Percentiles rank a stretch among this genome's conserved stretches.
phyloP scores from a whole-genome alignment of 305 asterid species.

The Solanum hybrid region DNA sequence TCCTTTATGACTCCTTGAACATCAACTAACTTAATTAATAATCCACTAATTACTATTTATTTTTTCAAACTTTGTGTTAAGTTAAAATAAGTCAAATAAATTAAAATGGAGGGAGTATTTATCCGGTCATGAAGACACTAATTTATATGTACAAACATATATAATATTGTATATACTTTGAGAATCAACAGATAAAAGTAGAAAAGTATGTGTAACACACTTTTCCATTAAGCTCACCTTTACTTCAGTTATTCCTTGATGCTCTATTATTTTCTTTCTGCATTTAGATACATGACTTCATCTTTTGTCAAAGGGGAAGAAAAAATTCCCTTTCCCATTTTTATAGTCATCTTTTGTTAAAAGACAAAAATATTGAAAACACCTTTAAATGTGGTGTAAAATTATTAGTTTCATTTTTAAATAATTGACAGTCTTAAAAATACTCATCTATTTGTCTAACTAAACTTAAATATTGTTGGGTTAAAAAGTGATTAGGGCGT shows the following conservation, averaged over 20 bases:
- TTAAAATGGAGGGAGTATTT: not conserved
- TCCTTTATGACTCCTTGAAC: not conserved
- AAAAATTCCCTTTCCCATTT: not conserved
- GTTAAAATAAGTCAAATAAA: not conserved
- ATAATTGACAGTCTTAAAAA: too few species aligned
- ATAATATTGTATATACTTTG: not conserved
- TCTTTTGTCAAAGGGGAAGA: not conserved
- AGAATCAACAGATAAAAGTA: not conserved
- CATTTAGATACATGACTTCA: not conserved
- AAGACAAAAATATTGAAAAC: not conserved
- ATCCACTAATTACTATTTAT: not conserved
- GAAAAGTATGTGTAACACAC: not conserved
- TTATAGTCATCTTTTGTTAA: not conserved
- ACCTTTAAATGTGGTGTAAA: fast-evolving
- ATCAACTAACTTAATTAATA: not conserved
- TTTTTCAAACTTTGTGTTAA: not conserved
- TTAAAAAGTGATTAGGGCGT: not conserved
- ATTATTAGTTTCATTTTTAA: too few species aligned
- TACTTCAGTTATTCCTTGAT: not conserved
- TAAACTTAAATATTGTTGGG: not conserved
- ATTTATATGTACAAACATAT: not conserved
- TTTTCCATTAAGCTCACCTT: not conserved
- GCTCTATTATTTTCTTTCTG: not conserved
- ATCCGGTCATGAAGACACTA: not conserved
- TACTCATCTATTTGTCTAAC: too few species aligned